A percentile compares a stretch with the other conserved stretches of the same genome.
These are phyloP conservation scores for Sambucus nigra DNA, from an alignment of 129 eudicot species.

Conservation along the genomic window DNA sequence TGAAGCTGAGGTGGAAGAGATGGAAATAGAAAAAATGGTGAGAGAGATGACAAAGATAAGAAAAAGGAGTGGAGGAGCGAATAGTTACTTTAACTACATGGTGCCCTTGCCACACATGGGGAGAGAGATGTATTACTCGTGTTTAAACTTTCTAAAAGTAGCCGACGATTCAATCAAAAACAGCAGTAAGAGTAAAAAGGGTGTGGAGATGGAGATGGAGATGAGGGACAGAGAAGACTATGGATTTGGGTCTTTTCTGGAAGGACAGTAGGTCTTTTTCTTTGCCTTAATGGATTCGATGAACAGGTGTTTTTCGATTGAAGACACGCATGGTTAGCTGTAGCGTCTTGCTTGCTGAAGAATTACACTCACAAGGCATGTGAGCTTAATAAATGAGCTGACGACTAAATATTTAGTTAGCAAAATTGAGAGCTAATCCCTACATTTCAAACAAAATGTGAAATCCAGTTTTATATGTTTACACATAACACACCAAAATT, in stretches of 20 bases:
- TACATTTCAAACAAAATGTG: too few species aligned
- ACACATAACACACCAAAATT: too few species aligned
- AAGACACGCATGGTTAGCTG: slow-evolving; percentile 15
- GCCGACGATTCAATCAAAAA: slow-evolving; percentile 3
- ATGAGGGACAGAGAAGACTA: background rate
- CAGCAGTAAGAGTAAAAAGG: background rate
- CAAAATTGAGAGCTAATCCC: too few species aligned
- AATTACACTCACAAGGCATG: too few species aligned
- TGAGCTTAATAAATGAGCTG: too few species aligned
- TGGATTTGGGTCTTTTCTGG: slow-evolving; percentile 11
- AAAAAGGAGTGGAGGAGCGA: slow-evolving; percentile 3
- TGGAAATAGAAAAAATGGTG: slow-evolving; percentile 7
- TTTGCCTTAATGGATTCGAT: slow-evolving; percentile 15
- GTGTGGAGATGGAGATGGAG: slow-evolving; percentile 10
- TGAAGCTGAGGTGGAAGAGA: slow-evolving; percentile 11
- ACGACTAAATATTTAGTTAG: too few species aligned
- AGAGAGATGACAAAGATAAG: background rate
- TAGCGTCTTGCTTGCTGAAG: too few species aligned
- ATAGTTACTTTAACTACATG: slow-evolving; percentile 16
- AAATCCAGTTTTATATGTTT: too few species aligned
- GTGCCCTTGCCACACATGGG: slow-evolving; percentile 17
- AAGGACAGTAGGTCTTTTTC: slow-evolving; percentile 9
- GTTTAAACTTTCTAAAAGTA: slow-evolving; percentile 7
- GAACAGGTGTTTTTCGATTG: slow-evolving; percentile 11
- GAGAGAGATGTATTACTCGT: background rate